Evolutionary conservation across 2,329 filamentous ascomycete genomes (phyloP).

Genomic region (Aspergillus luchuensis): DNA sequence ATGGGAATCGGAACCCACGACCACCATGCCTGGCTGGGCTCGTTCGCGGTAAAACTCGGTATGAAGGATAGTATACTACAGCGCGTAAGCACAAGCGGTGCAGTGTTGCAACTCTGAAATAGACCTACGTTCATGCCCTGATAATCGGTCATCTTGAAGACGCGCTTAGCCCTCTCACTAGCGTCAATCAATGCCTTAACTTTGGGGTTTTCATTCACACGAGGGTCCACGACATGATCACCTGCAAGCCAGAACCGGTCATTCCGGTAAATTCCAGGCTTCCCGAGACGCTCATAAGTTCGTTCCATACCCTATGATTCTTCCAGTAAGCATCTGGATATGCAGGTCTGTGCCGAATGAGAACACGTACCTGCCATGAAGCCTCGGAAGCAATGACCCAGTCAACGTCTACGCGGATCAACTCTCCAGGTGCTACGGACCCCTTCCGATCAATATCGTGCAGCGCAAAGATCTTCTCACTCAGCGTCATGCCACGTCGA

Average conservation of each 20-base stretch:
- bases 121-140: constrained; percentile 40
- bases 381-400: constrained; percentile 52
- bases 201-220: constrained; percentile 39
- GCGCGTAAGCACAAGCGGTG: background rate
- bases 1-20: constrained; percentile 51
- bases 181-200: constrained; percentile 41
- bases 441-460: constrained; percentile 38
- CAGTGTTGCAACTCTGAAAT: background rate
- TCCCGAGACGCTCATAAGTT: constrained; percentile 44
- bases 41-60: constrained; percentile 51
- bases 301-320: constrained; percentile 41
- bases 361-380: constrained; percentile 38
- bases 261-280: constrained; percentile 51
- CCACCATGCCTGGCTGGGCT: constrained; percentile 48
- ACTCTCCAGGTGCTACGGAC: constrained; percentile 34
- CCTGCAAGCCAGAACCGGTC: constrained; percentile 55
- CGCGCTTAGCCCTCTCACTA: constrained; percentile 40
- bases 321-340: background rate
- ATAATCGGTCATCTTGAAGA: constrained; percentile 50
- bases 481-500: constrained; percentile 42
- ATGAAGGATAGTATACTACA: constrained; percentile 48
- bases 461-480: constrained; percentile 30
- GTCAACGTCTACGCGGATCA: constrained; percentile 48
- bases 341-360: background rate
- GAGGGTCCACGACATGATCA: constrained; percentile 53